Evolutionary conservation across 345 rosid genomes (phyloP).

Genomic region (Carallia brachiata): DNA sequence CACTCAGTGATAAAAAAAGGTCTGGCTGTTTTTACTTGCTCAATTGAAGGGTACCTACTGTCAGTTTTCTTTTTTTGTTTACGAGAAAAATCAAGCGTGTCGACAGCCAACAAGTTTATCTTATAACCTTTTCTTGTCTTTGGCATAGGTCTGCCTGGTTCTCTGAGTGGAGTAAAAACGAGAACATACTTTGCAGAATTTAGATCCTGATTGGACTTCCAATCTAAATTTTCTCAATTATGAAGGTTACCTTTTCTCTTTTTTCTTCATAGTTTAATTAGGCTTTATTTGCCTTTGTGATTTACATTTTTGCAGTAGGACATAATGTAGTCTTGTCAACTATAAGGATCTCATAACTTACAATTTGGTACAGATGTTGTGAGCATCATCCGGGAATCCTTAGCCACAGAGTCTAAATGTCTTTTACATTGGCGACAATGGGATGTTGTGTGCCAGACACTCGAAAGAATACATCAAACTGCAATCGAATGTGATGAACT

Average conservation of each 20-base stretch:
- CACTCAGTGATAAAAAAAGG: constrained; percentile 48
- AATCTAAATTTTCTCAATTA: constrained; percentile 28
- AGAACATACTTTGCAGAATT: constrained; percentile 28
- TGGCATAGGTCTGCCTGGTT: constrained; percentile 59
- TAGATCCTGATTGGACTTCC: constrained; percentile 33
- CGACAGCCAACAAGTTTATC: neutral
- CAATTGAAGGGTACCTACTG: too few relatives aligned
- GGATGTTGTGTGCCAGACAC: constrained; percentile 48
- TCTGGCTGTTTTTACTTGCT: constrained; percentile 20
- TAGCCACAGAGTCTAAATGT: constrained; percentile 27
- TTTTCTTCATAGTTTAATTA: constrained; percentile 3
- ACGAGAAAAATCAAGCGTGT: too few relatives aligned
- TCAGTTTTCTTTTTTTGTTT: too few relatives aligned
- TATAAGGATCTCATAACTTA: neutral
- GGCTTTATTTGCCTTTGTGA: neutral
- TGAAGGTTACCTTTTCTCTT: constrained; percentile 40
- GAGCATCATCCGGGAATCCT: constrained; percentile 16
- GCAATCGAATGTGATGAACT: constrained; percentile 52
- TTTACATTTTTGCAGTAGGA: neutral
- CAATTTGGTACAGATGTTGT: constrained; percentile 36
- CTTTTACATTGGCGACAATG: constrained; percentile 44
- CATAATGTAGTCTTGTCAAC: neutral
- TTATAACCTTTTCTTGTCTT: constrained; percentile 8
- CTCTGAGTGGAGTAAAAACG: constrained; percentile 50
- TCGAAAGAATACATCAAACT: constrained; percentile 47